Evolutionary conservation across 495 filamentous ascomycete genomes (phyloP).

Genomic region (Paragyromitra xinjiangensis): DNA sequence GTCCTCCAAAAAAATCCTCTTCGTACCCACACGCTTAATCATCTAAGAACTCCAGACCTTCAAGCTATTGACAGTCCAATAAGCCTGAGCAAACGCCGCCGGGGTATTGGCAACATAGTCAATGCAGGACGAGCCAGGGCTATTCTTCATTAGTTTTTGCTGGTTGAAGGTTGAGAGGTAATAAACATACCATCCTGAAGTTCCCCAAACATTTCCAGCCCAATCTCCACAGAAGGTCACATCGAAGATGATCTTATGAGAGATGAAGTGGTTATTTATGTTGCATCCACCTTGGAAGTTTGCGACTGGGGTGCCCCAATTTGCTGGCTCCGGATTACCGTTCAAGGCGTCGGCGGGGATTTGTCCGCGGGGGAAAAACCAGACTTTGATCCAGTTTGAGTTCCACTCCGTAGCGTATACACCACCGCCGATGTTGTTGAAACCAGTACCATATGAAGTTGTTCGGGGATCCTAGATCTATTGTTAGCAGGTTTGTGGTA

Average conservation of each 20-base stretch:
- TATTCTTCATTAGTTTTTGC: slow-evolving; percentile 41
- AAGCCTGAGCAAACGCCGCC: slow-evolving; percentile 67
- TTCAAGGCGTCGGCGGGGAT: slow-evolving; percentile 69
- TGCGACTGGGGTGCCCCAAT: slow-evolving; percentile 75
- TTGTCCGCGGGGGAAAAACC: slow-evolving; percentile 74
- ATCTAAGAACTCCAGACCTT: slow-evolving; percentile 46
- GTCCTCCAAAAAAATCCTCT: not conserved
- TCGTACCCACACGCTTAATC: not conserved
- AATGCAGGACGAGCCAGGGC: slow-evolving; percentile 65
- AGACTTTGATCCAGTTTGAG: slow-evolving; percentile 71
- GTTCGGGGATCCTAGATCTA: slow-evolving; percentile 59
- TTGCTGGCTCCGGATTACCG: slow-evolving; percentile 68
- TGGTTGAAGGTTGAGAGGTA: not conserved
- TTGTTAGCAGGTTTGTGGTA: slow-evolving; percentile 6
- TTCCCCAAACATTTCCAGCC: slow-evolving; percentile 72
- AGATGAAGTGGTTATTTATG: slow-evolving; percentile 71
- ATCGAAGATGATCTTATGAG: slow-evolving; percentile 81
- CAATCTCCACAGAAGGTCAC: slow-evolving; percentile 89
- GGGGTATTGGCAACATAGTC: slow-evolving; percentile 74
- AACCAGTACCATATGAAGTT: slow-evolving; percentile 70
- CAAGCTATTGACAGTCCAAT: slow-evolving; percentile 74
- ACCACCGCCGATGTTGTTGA: slow-evolving; percentile 78
- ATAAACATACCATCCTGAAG: slow-evolving; percentile 62
- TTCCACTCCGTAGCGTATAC: slow-evolving; percentile 84
- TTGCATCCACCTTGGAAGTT: slow-evolving; percentile 72